Conservation (phyloP, 2,329 filamentous ascomycete genomes). For the Plenodomus lindquistii region DNA sequence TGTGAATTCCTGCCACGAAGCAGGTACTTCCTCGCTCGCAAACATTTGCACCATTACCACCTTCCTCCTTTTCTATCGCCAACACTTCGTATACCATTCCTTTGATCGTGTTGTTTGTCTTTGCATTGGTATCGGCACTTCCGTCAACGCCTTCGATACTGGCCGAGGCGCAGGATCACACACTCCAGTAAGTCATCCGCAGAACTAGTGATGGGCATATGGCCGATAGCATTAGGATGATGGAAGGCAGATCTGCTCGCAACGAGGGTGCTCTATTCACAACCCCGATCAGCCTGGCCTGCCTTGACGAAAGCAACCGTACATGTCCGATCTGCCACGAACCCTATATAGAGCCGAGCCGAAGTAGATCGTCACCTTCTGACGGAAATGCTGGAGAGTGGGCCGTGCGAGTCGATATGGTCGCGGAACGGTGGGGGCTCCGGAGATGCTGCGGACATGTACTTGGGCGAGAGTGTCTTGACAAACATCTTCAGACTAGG, state of each 20-base stretch:
- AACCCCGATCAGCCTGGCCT: neutral
- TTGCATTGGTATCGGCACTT: no score
- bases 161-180: no score
- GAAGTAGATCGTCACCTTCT: neutral
- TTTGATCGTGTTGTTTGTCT: no score
- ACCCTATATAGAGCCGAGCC: neutral
- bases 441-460: conserved; percentile 8
- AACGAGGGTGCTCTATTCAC: neutral
- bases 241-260: no score
- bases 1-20: neutral
- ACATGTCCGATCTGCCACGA: conserved; percentile 7
- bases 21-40: neutral
- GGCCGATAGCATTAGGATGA: neutral
- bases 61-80: neutral
- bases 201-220: neutral
- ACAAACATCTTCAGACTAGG: conserved; percentile 2
- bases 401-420: conserved; percentile 6
- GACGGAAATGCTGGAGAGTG: conserved; percentile 1
- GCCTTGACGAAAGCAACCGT: neutral
- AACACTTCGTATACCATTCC: neutral
- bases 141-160: no score
- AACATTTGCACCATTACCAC: neutral
- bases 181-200: neutral
- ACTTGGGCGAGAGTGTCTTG: conserved; percentile 6
- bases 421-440: conserved; percentile 2